Conservation (phyloP, 257 asterid species). For the Penstemon eatonii region DNA sequence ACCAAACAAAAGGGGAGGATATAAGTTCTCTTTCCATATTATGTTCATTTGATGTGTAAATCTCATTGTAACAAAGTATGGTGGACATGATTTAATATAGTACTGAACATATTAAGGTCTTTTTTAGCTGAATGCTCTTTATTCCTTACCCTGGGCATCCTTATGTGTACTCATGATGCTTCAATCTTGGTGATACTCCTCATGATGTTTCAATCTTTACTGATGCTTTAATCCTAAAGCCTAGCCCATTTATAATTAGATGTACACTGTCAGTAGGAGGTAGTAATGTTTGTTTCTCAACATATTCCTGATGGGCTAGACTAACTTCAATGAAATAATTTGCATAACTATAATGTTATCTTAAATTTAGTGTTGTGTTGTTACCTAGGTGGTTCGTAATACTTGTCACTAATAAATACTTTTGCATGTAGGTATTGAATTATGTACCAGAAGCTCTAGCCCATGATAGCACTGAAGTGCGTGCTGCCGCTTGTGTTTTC, state of each 20-base stretch:
- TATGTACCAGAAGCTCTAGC: constrained; percentile 56
- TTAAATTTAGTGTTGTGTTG: constrained; percentile 5
- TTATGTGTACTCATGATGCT: constrained; percentile 7
- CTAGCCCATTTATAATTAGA: too few species aligned
- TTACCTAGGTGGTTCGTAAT: neutral
- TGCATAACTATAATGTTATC: constrained; percentile 1
- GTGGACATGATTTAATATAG: neutral
- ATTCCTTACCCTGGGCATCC: neutral
- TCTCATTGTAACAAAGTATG: neutral
- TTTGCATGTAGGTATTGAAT: constrained; percentile 53
- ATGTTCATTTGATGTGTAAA: neutral
- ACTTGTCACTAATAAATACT: constrained; percentile 17
- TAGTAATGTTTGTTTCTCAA: too few species aligned
- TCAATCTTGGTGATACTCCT: too few species aligned
- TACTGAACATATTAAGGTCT: neutral
- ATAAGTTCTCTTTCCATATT: constrained; percentile 13
- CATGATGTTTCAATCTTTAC: too few species aligned
- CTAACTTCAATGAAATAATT: neutral
- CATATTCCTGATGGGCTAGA: too few species aligned
- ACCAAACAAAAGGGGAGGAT: constrained; percentile 13
- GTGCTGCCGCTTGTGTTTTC: constrained; percentile 82
- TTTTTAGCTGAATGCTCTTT: neutral
- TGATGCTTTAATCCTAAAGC: too few species aligned
- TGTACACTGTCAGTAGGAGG: neutral
- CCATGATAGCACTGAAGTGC: constrained; percentile 75